Evolutionary conservation across 2,329 filamentous ascomycete species (phyloP).

Genomic region (Tolypocladium nubicola): DNA sequence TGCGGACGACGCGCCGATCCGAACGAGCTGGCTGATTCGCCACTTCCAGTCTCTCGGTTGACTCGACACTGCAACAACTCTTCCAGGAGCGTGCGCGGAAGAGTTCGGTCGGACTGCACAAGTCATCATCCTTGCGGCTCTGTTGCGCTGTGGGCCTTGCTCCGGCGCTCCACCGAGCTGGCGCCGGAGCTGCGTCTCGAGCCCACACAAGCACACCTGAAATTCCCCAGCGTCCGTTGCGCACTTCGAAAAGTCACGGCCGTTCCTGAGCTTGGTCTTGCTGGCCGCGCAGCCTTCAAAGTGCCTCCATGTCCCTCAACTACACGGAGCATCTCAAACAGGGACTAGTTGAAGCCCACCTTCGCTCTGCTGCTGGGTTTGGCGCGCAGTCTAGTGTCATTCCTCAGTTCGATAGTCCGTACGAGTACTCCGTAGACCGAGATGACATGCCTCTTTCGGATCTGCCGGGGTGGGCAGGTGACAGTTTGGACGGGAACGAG

Average conservation of each 20-base stretch:
- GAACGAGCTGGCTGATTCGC: not conserved
- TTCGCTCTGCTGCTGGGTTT: not conserved
- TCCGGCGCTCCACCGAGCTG: not conserved
- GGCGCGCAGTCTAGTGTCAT: not conserved
- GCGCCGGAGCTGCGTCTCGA: not conserved
- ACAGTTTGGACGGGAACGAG: not conserved
- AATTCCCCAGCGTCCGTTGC: not conserved
- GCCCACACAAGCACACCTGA: not conserved
- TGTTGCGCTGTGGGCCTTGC: not conserved
- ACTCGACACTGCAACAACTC: not conserved
- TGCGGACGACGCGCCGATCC: not conserved
- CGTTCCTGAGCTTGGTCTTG: not conserved
- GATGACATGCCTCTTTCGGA: not conserved
- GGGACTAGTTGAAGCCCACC: not conserved
- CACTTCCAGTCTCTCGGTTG: too few species aligned
- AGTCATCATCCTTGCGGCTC: not conserved
- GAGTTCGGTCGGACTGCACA: not conserved
- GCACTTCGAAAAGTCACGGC: not conserved
- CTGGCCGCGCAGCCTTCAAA: not conserved
- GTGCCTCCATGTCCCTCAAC: not conserved
- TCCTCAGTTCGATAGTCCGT: not conserved
- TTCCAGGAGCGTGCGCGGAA: not conserved
- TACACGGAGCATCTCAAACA: not conserved
- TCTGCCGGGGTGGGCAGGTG: not conserved
- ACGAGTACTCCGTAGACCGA: not conserved